Evolutionary conservation across 139 green algal species (phyloP).

Genomic region (Ostreobium quekettii): DNA sequence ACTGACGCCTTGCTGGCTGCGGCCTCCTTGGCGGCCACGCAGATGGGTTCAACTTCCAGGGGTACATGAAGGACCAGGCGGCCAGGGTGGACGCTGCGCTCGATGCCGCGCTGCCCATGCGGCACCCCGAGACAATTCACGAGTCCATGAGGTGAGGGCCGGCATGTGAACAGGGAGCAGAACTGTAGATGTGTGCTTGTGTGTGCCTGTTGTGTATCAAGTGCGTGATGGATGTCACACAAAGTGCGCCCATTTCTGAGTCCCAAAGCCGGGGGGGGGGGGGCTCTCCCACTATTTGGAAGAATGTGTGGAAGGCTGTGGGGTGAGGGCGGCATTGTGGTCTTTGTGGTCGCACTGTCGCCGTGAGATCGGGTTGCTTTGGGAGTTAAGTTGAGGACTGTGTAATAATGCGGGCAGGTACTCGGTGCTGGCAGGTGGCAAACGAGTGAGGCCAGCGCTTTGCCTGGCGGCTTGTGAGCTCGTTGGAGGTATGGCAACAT

Average conservation of each 20-base stretch:
- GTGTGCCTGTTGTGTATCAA: not conserved
- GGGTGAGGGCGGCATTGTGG: not conserved
- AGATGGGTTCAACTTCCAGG: conserved; percentile 65
- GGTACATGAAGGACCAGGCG: conserved; percentile 71
- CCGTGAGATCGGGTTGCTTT: too few relatives aligned
- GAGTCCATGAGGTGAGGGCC: conserved; percentile 86
- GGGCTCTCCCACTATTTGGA: not conserved
- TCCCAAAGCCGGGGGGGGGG: too few relatives aligned
- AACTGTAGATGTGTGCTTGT: too few relatives aligned
- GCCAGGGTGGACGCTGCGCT: conserved; percentile 69
- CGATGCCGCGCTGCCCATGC: conserved; percentile 61
- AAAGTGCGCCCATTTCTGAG: not conserved
- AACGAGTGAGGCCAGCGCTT: conserved; percentile 87
- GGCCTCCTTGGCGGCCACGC: too few relatives aligned
- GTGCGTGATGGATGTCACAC: not conserved
- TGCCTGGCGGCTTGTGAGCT: conserved; percentile 93
- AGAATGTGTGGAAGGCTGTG: not conserved
- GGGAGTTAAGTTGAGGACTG: too few relatives aligned
- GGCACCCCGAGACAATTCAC: conserved; percentile 82
- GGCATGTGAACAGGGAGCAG: too few relatives aligned
- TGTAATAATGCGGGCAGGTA: conserved; percentile 73
- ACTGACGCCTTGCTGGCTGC: too few relatives aligned
- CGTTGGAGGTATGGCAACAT: conserved; percentile 61
- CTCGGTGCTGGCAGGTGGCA: conserved; percentile 87
- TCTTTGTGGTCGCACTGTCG: conserved; percentile 5